Evolutionary conservation across 2,329 filamentous ascomycete genomes (phyloP), one percentile per base, ranked within the genome.

Genomic region (Xylaria sp.): DNA sequence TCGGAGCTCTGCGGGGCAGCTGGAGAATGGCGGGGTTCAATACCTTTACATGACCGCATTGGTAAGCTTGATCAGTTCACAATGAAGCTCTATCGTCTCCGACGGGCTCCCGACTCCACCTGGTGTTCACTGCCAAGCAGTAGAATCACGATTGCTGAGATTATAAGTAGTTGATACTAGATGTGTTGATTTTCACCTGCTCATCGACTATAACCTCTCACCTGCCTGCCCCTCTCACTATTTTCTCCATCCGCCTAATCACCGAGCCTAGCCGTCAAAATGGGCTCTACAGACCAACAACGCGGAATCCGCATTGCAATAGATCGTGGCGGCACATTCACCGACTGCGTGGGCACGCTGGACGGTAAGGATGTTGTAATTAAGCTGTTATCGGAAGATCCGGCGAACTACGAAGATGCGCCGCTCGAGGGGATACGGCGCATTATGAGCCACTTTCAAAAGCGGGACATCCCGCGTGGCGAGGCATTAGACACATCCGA

Each of bases 341-440:
- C 94, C 46, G 94, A 97, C 81, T 97, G 93, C 77, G 92, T 97
- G 23, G 93, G 93, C 72, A 95, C 94, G 75, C 88, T 92, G 5
- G 74, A 90, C 85, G 72, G 92, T 86, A 88, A 94, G 78, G 92
- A 96, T 77, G 86, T 94, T 61, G 85, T 97, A 65, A 93, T 96
- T 81, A 97, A 97, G 82, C 88, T 97, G 2, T 88, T 97, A 20
- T 97, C 93, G 2, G 93, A 95, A 75, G 94, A 97, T 79, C 94
- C 94, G 2, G 86, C 89, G 65, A 97, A 97, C 83, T 97, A 97
- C 82, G 86, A 90, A 17, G 94, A 97, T 83, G 94, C 94, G 13
- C 94, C 94, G 2, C 87, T 97, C 20, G 94, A 97, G 83, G 94
- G 94, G 33, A 97, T 97, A 77, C 89, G 94, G 17, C 90, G 94